phyloP scores from a whole-genome alignment of 176 grass and related monocot genomes.

The Carex kokanica region DNA sequence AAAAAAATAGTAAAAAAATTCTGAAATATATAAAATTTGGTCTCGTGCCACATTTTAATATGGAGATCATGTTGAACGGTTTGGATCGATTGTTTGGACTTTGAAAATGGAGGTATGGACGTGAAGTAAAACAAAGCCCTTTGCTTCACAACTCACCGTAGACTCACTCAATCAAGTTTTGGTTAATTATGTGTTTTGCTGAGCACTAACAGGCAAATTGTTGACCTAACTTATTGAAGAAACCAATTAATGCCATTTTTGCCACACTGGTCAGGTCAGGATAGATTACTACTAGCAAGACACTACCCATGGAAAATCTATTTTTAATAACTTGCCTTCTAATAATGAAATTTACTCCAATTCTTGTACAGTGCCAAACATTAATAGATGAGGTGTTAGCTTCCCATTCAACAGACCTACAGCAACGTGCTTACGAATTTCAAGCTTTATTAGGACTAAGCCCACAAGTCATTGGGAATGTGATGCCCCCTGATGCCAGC shows the following conservation, averaged over 20 bases:
- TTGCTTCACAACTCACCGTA: no score
- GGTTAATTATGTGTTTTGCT: not conserved
- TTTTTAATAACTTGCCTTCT: slow-evolving; percentile 1
- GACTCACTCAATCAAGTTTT: not conserved
- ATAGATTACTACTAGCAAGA: not conserved
- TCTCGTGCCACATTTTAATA: no score
- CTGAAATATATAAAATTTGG: no score
- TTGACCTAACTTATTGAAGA: not conserved
- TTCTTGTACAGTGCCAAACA: slow-evolving; percentile 66
- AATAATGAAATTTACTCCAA: slow-evolving; percentile 8
- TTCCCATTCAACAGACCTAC: slow-evolving; percentile 97
- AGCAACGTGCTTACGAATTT: slow-evolving; percentile 89
- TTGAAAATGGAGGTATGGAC: no score
- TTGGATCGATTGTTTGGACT: no score
- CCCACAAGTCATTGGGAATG: slow-evolving; percentile 61
- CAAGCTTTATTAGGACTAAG: slow-evolving; percentile 84
- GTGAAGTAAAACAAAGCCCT: no score
- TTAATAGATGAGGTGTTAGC: slow-evolving; percentile 89
- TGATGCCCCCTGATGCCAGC: slow-evolving; percentile 90
- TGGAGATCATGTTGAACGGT: no score
- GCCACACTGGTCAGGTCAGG: not conserved
- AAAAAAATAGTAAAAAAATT: no score
- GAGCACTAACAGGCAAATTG: not conserved
- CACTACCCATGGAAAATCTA: not conserved
- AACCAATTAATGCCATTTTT: not conserved